phyloP scores from a whole-genome alignment of 1,139 yeast genomes.

The Blastobotrys buckinghamii region DNA sequence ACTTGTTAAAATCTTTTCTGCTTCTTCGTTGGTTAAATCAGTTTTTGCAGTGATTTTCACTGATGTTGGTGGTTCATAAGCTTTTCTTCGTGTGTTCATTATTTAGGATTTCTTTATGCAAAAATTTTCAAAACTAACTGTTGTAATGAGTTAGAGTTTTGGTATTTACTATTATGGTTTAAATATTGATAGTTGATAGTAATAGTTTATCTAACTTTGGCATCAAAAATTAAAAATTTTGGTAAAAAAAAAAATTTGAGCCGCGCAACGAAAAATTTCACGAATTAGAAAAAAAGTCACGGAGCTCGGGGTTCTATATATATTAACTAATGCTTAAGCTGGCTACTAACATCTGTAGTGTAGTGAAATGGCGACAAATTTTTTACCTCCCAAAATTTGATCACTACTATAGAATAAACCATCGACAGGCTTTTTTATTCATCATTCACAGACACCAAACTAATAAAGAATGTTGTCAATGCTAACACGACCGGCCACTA shows the following conservation, averaged over 20 bases:
- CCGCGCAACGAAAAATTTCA: not conserved
- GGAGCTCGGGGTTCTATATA: not conserved
- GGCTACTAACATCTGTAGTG: too few species aligned
- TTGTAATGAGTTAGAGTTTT: too few species aligned
- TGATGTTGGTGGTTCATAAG: constrained; percentile 24
- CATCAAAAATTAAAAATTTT: too few species aligned
- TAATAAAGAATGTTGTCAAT: not conserved
- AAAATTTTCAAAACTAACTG: too few species aligned
- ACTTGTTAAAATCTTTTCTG: constrained; percentile 40
- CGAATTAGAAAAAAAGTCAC: not conserved
- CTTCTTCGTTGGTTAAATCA: constrained; percentile 31
- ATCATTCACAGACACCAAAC: not conserved
- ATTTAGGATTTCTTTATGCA: not conserved
- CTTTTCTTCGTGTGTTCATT: constrained; percentile 11
- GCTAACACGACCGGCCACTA: not conserved
- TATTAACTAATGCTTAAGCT: too few species aligned
- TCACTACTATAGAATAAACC: too few species aligned
- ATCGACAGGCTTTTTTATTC: not conserved
- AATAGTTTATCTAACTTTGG: too few species aligned
- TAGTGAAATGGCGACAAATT: too few species aligned
- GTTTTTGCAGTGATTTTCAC: constrained; percentile 24
- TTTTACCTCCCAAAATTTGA: not conserved
- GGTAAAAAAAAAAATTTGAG: constrained; percentile 4
- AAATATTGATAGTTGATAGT: not conserved
- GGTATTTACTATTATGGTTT: not conserved